These are phyloP conservation scores for Candida tropicalis DNA, from an alignment of 1,139 yeast species.

Conservation along the genomic window DNA sequence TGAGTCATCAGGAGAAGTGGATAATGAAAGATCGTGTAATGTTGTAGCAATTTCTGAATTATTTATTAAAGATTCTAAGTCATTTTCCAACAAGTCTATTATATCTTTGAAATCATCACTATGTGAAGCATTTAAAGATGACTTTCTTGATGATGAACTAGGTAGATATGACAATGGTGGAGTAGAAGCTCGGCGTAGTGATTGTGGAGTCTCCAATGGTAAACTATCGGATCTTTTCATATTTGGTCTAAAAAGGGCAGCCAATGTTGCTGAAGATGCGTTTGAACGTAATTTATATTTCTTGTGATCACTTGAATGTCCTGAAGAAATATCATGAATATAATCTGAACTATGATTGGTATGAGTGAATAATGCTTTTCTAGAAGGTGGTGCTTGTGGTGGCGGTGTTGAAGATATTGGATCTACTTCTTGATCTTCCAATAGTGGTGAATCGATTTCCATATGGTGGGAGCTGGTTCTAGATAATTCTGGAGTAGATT, in stretches of 20 bases:
- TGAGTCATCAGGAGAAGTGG: slow-evolving; percentile 32
- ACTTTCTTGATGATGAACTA: slow-evolving; percentile 2
- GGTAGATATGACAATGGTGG: slow-evolving; percentile 2
- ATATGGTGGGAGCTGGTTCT: slow-evolving; percentile 9
- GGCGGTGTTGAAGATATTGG: not conserved
- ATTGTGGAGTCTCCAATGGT: slow-evolving; percentile 23
- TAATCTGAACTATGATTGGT: slow-evolving; percentile 29
- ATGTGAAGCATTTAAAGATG: not conserved
- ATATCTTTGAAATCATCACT: slow-evolving; percentile 47
- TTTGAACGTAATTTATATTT: slow-evolving; percentile 38
- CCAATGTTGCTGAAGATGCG: slow-evolving; percentile 66
- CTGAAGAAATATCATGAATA: slow-evolving; percentile 17
- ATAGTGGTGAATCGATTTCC: slow-evolving; percentile 3
- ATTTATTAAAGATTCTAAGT: slow-evolving; percentile 28
- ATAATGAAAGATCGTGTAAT: slow-evolving; percentile 58
- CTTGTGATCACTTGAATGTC: slow-evolving; percentile 13
- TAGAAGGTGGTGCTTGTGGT: slow-evolving; percentile 3
- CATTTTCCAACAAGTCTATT: slow-evolving; percentile 44
- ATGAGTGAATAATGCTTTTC: slow-evolving; percentile 10
- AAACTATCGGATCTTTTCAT: slow-evolving; percentile 40
- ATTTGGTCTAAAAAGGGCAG: slow-evolving; percentile 55
- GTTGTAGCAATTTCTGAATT: slow-evolving; percentile 51
- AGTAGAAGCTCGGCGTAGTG: slow-evolving; percentile 2
- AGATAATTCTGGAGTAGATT: not conserved
- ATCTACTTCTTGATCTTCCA: slow-evolving; percentile 6